phyloP scores from a whole-genome alignment of 495 filamentous ascomycete genomes.

The Aspergillus haitiensis region DNA sequence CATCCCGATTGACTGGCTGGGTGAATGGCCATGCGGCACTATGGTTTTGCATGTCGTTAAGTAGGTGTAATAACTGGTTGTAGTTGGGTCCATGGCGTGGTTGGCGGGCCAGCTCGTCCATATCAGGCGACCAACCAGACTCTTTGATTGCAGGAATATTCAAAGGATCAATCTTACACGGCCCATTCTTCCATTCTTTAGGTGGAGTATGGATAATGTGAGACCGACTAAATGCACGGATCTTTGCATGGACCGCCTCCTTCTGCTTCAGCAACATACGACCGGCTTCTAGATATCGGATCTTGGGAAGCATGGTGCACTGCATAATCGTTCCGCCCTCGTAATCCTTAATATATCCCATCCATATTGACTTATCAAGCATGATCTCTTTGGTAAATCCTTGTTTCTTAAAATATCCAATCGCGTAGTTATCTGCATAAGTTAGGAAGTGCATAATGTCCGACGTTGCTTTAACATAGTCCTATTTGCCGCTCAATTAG shows the following conservation, averaged over 20 bases:
- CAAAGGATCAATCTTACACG: conserved; percentile 73
- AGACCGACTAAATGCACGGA: conserved; percentile 83
- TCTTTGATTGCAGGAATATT: conserved; percentile 79
- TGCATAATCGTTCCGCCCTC: conserved; percentile 99
- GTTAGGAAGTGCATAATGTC: conserved; percentile 98
- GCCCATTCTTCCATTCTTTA: conserved; percentile 75
- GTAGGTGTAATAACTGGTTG: conserved; percentile 84
- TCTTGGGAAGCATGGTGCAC: conserved; percentile 92
- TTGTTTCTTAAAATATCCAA: conserved; percentile 99
- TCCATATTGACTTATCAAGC: conserved; percentile 86
- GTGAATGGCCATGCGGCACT: conserved; percentile 91
- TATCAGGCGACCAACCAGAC: conserved; percentile 93
- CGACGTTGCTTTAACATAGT: conserved; percentile 96
- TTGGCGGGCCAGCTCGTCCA: conserved; percentile 95
- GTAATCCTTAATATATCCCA: conserved; percentile 99
- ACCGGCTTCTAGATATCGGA: conserved; percentile 90
- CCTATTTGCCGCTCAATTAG: conserved; percentile 41
- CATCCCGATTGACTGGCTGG: conserved; percentile 89
- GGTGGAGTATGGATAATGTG: conserved; percentile 86
- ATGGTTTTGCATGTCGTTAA: conserved; percentile 95
- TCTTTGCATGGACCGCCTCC: conserved; percentile 89
- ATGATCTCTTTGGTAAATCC: conserved; percentile 99
- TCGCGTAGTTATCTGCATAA: conserved; percentile 98
- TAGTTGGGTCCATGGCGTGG: conserved; percentile 98
- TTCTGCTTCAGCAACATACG: conserved; percentile 98